Base-by-base conservation (phyloP, 176 grass and related monocot genomes). In the Tillandsia fasciculata region DNA sequence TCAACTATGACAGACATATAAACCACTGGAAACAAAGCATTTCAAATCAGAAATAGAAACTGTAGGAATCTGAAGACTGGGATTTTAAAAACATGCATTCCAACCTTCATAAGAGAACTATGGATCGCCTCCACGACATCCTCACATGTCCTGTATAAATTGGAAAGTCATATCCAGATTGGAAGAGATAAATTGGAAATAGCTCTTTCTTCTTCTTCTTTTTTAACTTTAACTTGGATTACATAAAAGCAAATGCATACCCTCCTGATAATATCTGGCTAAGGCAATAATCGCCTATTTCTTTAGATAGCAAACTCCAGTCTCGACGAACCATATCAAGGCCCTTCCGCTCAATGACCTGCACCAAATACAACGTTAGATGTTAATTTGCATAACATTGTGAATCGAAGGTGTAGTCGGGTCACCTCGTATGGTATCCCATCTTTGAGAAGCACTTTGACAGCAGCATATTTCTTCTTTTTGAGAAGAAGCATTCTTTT, bases 401-500 rank as follows among this genome's bases (percentile, higher is more conserved):
- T 11, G 18, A 65, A 64, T 11, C 20, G 27, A 42, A 66, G 18
- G 26, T 18, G 3, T 56, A 67, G 13, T 51, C 18, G 28, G 27
- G 53, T 76, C 27, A 91, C 89, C 83, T 91, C 87, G 70, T 74
- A 63, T 72, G 74, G 72, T 23, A 64, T 77, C 64, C 83, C 80
- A 86, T 86, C 78, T 48, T 77, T 77, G n/a, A 77, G 80, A 22
- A 85, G 66, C 75, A 99, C 76, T 81, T 99, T 99, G 74, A 93
- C 70, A 22, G 87, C 94, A 53, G 94, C 94, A 84, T 99, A 99
- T 81, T 99, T 99, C 54, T 99, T 99, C 81, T 99, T 99, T 86
- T 99, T 99, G 56, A 99, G 87, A 86, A 99, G 94, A 54, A 99
- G 68, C 82, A 99, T 87, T 90, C 89, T 85, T 81, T 99, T 93